Conservation (phyloP, 169 alveolate genomes). For the Eimeria sp. region DNA sequence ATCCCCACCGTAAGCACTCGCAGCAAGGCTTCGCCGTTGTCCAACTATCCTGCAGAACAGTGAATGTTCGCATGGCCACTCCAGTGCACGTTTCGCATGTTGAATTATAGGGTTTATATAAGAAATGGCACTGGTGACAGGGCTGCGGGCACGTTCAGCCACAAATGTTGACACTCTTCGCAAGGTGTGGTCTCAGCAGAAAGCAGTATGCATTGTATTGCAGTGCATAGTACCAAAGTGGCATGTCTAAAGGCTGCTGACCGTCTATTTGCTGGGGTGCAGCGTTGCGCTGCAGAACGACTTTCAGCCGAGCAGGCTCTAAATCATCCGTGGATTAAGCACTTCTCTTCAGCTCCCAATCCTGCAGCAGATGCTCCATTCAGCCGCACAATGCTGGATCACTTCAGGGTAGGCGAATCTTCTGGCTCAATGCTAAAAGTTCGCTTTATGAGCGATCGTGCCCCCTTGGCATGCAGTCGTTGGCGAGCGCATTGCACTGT, state of each 20-base stretch:
- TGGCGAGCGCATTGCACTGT: not conserved
- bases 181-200: not conserved
- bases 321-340: slow-evolving; percentile 95
- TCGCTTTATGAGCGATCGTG: not conserved
- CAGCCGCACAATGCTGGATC: slow-evolving; percentile 74
- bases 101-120: not conserved
- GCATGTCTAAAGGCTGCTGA: slow-evolving; percentile 29
- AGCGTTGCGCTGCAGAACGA: slow-evolving; percentile 82
- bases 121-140: too few relatives aligned
- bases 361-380: slow-evolving; percentile 81
- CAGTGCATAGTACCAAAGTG: not conserved
- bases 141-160: not conserved
- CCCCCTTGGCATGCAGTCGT: not conserved
- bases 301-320: slow-evolving; percentile 93
- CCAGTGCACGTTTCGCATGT: not conserved
- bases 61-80: not conserved
- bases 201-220: not conserved
- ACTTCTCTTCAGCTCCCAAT: slow-evolving; percentile 77
- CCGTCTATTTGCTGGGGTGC: slow-evolving; percentile 54
- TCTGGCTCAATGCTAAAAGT: not conserved
- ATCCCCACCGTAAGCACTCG: slow-evolving; percentile 72
- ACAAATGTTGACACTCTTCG: too few relatives aligned
- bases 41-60: not conserved
- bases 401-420: slow-evolving; percentile 65
- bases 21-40: not conserved